Evolutionary conservation across 768 basidiomycete species (phyloP).

Genomic region (Kwoniella shandongensis): DNA sequence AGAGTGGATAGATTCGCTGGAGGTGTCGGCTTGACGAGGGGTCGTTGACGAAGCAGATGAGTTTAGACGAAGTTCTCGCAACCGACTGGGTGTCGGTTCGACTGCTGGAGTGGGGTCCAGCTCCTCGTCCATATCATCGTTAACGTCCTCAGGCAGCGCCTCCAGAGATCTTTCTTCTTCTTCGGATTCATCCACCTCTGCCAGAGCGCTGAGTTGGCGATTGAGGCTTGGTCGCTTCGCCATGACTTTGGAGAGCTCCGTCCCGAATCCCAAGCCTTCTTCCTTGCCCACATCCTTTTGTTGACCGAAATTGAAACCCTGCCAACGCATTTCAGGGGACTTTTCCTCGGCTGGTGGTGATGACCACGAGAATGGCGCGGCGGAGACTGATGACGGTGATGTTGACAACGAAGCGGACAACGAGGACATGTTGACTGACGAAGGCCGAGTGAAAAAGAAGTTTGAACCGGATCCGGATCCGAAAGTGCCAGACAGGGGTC

Average conservation of each 20-base stretch:
- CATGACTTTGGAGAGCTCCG: conserved; percentile 16
- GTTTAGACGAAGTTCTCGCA: conserved; percentile 27
- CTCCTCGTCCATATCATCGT: conserved; percentile 2
- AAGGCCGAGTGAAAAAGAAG: conserved; percentile 21
- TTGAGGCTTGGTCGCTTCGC: conserved; percentile 32
- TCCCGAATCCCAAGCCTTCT: conserved; percentile 10
- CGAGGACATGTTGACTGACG: conserved; percentile 14
- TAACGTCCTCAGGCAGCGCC: neutral
- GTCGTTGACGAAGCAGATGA: conserved; percentile 22
- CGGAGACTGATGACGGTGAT: conserved; percentile 7
- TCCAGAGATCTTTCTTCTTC: conserved; percentile 28
- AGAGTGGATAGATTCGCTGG: conserved; percentile 16
- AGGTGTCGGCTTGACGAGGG: conserved; percentile 13
- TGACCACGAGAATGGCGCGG: conserved; percentile 17
- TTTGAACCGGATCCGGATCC: conserved; percentile 13
- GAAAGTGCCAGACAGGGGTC: conserved; percentile 35
- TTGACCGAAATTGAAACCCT: conserved; percentile 6
- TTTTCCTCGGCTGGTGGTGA: conserved; percentile 15
- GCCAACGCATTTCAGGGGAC: conserved; percentile 28
- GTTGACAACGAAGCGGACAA: conserved; percentile 14
- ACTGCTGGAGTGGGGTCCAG: neutral
- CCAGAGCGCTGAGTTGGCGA: conserved; percentile 31
- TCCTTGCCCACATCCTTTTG: conserved; percentile 29
- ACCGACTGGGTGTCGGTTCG: conserved; percentile 14
- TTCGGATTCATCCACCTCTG: conserved; percentile 46